phyloP scores from a whole-genome alignment of 139 green algal genomes.

The Chlorella sp. region DNA sequence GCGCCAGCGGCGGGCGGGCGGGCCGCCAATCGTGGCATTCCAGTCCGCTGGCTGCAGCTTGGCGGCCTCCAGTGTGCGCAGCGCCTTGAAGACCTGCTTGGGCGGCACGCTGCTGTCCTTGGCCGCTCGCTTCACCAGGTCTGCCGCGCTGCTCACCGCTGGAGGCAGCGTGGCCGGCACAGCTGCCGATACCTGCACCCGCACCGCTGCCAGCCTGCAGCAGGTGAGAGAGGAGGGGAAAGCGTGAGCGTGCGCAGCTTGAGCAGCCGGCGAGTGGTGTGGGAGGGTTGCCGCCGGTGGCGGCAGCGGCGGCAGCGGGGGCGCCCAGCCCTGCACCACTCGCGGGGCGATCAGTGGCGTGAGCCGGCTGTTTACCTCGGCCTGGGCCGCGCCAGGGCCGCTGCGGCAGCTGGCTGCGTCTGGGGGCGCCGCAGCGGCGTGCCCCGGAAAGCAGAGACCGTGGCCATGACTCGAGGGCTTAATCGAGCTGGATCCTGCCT shows the following conservation, averaged over 20 bases:
- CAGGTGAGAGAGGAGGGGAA: not conserved
- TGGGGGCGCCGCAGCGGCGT: not conserved
- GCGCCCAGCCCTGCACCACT: too few species aligned
- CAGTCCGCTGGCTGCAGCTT: constrained; percentile 34
- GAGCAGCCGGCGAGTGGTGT: too few species aligned
- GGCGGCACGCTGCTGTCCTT: constrained; percentile 24
- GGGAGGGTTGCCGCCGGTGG: too few species aligned
- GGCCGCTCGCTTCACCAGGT: not conserved
- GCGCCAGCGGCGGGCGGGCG: constrained; percentile 51
- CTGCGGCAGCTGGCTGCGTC: not conserved
- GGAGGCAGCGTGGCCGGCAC: not conserved
- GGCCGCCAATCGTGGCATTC: constrained; percentile 33
- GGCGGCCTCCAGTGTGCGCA: constrained; percentile 41
- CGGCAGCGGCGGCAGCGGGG: too few species aligned
- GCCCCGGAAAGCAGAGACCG: not conserved
- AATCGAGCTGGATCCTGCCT: too few species aligned
- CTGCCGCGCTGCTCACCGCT: not conserved
- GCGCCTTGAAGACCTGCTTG: constrained; percentile 31
- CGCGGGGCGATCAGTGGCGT: too few species aligned
- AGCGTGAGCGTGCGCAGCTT: not conserved
- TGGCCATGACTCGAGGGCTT: too few species aligned
- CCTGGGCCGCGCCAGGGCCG: not conserved
- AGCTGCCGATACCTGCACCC: not conserved
- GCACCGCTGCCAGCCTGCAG: not conserved
- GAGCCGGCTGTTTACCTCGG: too few species aligned